Evolutionary conservation across 768 basidiomycete genomes (phyloP), one percentile per base, ranked within the genome.

Genomic region (Mycena filopes): DNA sequence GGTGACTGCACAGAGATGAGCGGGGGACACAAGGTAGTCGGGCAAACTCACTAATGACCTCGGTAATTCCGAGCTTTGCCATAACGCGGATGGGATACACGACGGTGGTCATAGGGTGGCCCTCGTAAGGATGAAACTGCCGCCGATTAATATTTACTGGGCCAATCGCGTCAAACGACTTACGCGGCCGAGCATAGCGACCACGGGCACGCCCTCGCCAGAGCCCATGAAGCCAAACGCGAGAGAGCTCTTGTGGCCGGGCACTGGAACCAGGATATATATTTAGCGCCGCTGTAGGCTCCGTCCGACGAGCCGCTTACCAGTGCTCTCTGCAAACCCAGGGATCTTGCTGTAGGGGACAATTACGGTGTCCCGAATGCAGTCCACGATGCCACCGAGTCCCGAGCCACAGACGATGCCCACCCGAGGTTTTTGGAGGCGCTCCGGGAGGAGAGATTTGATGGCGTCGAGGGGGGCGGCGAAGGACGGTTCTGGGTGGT

Each of bases 321-420:
- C 93, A 42, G 93, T 94, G 70, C 90, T 93, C 68, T 83, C 83
- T 7, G 83, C 86, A 69, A 96, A 95, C 1, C 93, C 94, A 21
- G 88, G 86, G 16, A 96, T 81, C 40, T 81, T 75, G 12, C 82
- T 80, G 73, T 96, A 96, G 0, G 87, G 85, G 53, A 96, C 81
- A 54, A 84, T 78, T 0, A 87, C 81, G 3, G 81, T 78, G 57
- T 91, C 83, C 29, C 83, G 82, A 56, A 94, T 77, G 38, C 79
- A 84, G 13, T 84, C 82, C 0, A 86, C 92, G 28, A 97, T 83
- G 1, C 92, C 93, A 71, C 88, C 88, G 54, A 96, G 80, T 4
- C 95, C 95, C 1, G 91, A 93, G 60, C 95, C 95, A 74, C 94
- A 96, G 28, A 96, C 88, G 70, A 96, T 93, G 21, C 91, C 95